Base-by-base conservation (phyloP, 495 filamentous ascomycete species). In the Niebla homalea region DNA sequence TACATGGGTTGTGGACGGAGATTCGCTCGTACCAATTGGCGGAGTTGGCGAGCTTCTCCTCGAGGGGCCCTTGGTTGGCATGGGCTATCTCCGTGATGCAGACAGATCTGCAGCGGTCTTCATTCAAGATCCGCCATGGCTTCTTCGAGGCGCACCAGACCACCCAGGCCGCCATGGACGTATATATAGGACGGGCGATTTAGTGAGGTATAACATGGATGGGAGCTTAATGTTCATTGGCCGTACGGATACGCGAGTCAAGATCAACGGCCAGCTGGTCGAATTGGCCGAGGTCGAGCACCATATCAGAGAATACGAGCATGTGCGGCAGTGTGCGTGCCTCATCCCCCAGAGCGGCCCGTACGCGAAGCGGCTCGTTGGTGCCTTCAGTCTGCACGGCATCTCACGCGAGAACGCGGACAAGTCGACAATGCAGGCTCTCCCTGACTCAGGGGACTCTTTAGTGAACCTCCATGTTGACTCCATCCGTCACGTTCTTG, bases 11-110 rank as follows among this genome's bases (percentile, higher is more conserved):
- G 64, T 68, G 12, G 66, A 77, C 38, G 67, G 70, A 3, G 59
- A 70, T 16, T 58, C 73, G 43, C 63, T 75, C 4, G 61, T 66
- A 48, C 72, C 75, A 2, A 61, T 79, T 15, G 76, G 76, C 22
- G 67, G 63, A 7, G 65, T 73, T 2, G 76, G 76, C 1, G 76
- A 79, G 54, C 51, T 80, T 18, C 63, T 75, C 15, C 63, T 80
- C n/a, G 70, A 77, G 54, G 75, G 76, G 0, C 71, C 72, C 0
- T 67, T 73, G 32, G 66, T 80, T 21, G 73, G 67, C 5, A 62
- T 67, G 38, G 73, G 72, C 2, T 80, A 79, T 48, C 53, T 77
- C 23, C 68, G 71, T 25, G 68, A 76, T 25, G 60, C 59, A 0
- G 66, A 65, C 4, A 75, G 72, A 50, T 76, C 75, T 2, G 58